Evolutionary conservation across 2,329 filamentous ascomycete species (phyloP), one percentile per base, ranked within the genome.

Genomic region (Alternaria brassicae): DNA sequence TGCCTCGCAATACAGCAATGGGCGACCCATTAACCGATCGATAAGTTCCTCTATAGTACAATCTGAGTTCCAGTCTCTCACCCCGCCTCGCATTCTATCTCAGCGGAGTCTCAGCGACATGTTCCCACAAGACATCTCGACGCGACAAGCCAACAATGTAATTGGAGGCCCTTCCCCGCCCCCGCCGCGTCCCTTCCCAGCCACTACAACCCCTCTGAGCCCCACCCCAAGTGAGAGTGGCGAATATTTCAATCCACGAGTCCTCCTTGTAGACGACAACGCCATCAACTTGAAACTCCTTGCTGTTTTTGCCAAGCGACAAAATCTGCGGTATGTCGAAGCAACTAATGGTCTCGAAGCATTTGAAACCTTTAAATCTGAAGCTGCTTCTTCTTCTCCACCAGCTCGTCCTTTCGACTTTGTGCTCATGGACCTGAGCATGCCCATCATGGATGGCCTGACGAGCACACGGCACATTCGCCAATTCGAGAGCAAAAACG

Each of bases 301-400:
- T 28, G 73, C 79, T 17, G 81, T 82, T 67, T 83, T 83, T 47
- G 69, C 71, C n/a, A 70, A 70, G 45, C 73, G 72, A 10, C 67
- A 76, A 53, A 64, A 63, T 4, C 58, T 73, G 4, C 65, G 62
- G 15, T 75, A 72, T 56, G 55, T 53, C 6, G 68, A 74, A 62
- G 73, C 75, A 2, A 64, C 58, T 7, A 75, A 77, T 53, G 75
- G 75, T 12, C 71, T 75, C 21, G 65, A 76, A 61, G 75, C 75
- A 0, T 54, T 75, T 7, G 63, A 73, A 10, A 64, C 53, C 0
- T 75, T 56, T 58, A 73, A 72, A 41, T 40, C 48, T 1, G 62
- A 69, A 54, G 67, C 71, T 2, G 32, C 50, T 5, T 54, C 61
- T 1, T 61, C 61, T 1, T 55, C 58, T 0, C 63, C 69, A 8